These are phyloP conservation scores for Colletotrichum shisoi DNA, from an alignment of 2,329 filamentous ascomycete genomes.

Conservation along the genomic window DNA sequence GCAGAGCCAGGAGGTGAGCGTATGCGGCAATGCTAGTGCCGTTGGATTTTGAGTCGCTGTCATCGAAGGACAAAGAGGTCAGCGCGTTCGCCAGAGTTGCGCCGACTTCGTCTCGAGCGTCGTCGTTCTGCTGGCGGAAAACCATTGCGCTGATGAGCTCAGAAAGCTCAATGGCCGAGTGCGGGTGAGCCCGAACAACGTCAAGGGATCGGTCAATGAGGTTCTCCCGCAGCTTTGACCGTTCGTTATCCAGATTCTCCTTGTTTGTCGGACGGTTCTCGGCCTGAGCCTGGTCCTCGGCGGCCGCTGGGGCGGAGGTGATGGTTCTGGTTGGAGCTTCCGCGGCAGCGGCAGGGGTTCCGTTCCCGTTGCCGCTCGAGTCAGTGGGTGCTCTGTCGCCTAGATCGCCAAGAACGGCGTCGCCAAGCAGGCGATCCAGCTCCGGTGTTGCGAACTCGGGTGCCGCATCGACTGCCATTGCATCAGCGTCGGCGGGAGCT, in stretches of 20 bases:
- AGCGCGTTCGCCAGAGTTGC: conserved; percentile 84
- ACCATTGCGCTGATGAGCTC: conserved; percentile 83
- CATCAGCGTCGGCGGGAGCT: conserved; percentile 40
- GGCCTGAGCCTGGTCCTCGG: conserved; percentile 42
- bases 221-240: conserved; percentile 74
- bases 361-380: conserved; percentile 41
- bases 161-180: conserved; percentile 87
- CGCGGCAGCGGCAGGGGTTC: conserved; percentile 11
- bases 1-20: conserved; percentile 86
- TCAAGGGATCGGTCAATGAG: conserved; percentile 91
- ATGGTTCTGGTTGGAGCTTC: conserved; percentile 22
- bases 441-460: conserved; percentile 41
- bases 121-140: conserved; percentile 63
- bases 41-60: conserved; percentile 71
- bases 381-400: conserved; percentile 42
- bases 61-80: conserved; percentile 70
- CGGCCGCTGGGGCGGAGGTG: conserved; percentile 41
- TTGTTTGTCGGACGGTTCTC: conserved; percentile 59
- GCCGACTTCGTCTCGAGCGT: conserved; percentile 75
- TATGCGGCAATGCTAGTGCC: conserved; percentile 78
- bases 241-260: conserved; percentile 80
- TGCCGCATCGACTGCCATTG: conserved; percentile 48
- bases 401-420: conserved; percentile 41
- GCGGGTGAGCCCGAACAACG: conserved; percentile 85
- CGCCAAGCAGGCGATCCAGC: conserved; percentile 43